Conservation (phyloP, 2,329 filamentous ascomycete species). For the Ilyonectria sp. region DNA sequence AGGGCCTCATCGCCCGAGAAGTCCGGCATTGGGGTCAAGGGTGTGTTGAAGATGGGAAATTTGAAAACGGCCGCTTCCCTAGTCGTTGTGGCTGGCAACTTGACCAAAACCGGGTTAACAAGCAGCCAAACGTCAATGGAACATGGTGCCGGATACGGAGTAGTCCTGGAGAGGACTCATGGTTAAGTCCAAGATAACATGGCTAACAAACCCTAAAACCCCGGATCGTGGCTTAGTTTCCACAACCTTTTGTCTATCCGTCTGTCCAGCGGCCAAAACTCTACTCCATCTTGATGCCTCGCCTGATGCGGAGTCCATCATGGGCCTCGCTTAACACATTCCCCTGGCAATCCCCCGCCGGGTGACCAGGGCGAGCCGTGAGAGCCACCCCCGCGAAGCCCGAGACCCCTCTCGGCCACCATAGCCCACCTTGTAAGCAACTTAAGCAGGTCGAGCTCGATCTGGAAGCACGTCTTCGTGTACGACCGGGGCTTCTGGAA, state of each 20-base stretch:
- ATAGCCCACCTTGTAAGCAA: neutral
- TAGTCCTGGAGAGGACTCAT: too few species aligned
- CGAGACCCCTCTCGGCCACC: neutral
- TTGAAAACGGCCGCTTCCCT: too few species aligned
- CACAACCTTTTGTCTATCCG: neutral
- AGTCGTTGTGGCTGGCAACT: too few species aligned
- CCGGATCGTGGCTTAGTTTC: neutral
- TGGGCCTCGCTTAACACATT: neutral
- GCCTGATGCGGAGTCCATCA: constrained; percentile 5
- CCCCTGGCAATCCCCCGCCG: neutral
- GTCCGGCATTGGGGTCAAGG: neutral
- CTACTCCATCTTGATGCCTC: neutral
- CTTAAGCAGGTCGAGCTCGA: neutral
- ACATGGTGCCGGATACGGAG: too few species aligned
- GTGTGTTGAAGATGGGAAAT: too few species aligned
- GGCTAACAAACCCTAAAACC: neutral
- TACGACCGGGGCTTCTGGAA: neutral
- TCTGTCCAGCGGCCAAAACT: neutral
- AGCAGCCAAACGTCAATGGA: too few species aligned
- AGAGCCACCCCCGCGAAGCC: neutral
- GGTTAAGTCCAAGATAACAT: too few species aligned
- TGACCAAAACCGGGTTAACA: too few species aligned
- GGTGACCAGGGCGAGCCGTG: neutral
- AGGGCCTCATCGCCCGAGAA: neutral
- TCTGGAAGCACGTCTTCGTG: neutral